Evolutionary conservation across 768 basidiomycete species (phyloP).

Genomic region (Austroboletus eburneus): DNA sequence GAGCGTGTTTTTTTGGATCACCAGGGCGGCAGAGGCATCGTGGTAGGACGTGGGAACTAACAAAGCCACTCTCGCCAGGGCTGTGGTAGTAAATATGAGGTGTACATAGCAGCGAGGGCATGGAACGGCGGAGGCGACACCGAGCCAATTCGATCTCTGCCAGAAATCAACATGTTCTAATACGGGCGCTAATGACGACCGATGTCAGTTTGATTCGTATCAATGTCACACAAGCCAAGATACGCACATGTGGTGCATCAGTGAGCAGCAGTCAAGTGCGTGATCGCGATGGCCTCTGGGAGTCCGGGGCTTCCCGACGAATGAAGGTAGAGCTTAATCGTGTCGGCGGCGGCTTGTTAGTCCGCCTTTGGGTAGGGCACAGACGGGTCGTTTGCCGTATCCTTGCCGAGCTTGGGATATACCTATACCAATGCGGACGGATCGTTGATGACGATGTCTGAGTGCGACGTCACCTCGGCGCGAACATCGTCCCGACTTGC

Average conservation of each 20-base stretch:
- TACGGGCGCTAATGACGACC: conserved; percentile 6
- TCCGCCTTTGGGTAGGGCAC: conserved; percentile 10
- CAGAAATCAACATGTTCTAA: conserved; percentile 6
- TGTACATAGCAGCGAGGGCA: conserved; percentile 17
- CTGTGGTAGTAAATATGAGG: conserved; percentile 9
- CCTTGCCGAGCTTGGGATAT: conserved; percentile 8
- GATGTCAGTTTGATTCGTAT: too few relatives aligned
- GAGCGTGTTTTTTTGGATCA: conserved; percentile 22
- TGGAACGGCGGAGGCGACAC: conserved; percentile 24
- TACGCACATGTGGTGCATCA: conserved; percentile 35
- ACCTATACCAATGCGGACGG: conserved; percentile 8
- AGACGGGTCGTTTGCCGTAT: neutral
- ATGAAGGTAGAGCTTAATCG: conserved; percentile 36
- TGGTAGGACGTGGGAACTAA: conserved; percentile 19
- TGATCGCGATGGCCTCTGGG: conserved; percentile 40
- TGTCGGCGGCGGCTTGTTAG: conserved; percentile 8
- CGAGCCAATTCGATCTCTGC: conserved; percentile 1
- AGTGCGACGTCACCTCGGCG: conserved; percentile 11
- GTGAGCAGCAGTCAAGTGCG: conserved; percentile 26
- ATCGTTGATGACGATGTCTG: conserved; percentile 11
- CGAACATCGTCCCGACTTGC: conserved; percentile 30
- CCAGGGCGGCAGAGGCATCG: conserved; percentile 12
- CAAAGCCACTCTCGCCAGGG: conserved; percentile 11
- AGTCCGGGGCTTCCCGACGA: conserved; percentile 50
- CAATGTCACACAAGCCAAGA: too few relatives aligned